Percentiles rank a stretch among this genome's conserved stretches.
These are phyloP conservation scores for Tulasnella sp. DNA, from an alignment of 768 basidiomycete species.

Conservation along the genomic window DNA sequence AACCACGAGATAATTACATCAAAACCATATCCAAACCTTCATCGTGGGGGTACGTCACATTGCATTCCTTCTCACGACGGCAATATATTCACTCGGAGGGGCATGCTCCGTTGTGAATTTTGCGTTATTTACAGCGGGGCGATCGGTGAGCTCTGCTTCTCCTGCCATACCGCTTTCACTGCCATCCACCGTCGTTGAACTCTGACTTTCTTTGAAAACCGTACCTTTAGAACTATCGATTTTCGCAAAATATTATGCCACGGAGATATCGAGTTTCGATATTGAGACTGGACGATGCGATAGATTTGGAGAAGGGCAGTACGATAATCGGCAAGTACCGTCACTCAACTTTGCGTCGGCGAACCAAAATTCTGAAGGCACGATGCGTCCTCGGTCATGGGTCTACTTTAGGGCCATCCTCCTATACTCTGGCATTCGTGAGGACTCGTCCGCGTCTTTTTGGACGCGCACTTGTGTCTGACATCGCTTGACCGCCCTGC, in stretches of 20 bases:
- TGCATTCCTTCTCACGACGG: not conserved
- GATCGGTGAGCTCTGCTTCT: conserved; percentile 58
- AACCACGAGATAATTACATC: conserved; percentile 70
- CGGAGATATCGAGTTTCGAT: conserved; percentile 89
- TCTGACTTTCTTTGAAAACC: conserved; percentile 21
- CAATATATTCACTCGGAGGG: conserved; percentile 1
- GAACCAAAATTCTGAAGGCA: conserved; percentile 39
- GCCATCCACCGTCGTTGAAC: conserved; percentile 5
- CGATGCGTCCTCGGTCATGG: conserved; percentile 32
- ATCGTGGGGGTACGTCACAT: conserved; percentile 67
- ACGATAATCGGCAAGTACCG: conserved; percentile 45
- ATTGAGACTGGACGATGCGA: conserved; percentile 92
- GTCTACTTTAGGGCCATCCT: conserved; percentile 57
- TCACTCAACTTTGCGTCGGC: conserved; percentile 24
- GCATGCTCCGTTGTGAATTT: not conserved
- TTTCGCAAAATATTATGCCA: conserved; percentile 76
- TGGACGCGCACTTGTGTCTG: not conserved
- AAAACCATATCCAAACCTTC: conserved; percentile 74
- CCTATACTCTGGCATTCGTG: conserved; percentile 90
- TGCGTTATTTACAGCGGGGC: conserved; percentile 57
- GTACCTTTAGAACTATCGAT: conserved; percentile 61
- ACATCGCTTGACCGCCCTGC: not conserved
- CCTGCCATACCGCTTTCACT: not conserved
- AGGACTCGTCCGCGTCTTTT: conserved; percentile 33
- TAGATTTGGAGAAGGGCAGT: conserved; percentile 63